phyloP scores from a whole-genome alignment of 805 yeast species.

The Ogataea wickerhamii region DNA sequence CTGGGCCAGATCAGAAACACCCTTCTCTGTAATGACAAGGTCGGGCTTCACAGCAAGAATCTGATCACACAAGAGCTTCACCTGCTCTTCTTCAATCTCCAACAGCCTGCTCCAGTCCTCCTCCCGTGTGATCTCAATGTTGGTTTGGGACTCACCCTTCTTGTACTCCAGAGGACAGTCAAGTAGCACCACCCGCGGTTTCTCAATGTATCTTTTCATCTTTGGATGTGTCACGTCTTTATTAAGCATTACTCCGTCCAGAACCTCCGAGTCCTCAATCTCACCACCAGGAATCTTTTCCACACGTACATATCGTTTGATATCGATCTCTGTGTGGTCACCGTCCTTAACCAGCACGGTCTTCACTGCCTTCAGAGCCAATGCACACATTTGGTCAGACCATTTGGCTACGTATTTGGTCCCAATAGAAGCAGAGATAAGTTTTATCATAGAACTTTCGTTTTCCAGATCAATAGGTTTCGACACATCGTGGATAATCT shows the following conservation, averaged over 20 bases:
- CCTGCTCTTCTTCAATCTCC: constrained; percentile 98
- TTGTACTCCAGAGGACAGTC: constrained; percentile 98
- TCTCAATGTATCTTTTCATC: constrained; percentile 85
- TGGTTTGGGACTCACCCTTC: constrained; percentile 98
- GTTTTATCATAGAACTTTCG: constrained; percentile 80
- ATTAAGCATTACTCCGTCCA: constrained; percentile 89
- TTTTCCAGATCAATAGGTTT: constrained; percentile 78
- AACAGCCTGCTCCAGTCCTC: constrained; percentile 93
- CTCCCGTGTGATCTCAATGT: constrained; percentile 94
- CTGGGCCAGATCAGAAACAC: constrained; percentile 96
- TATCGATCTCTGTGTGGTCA: constrained; percentile 77
- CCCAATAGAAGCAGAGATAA: constrained; percentile 90
- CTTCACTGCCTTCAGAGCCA: constrained; percentile 84
- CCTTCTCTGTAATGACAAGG: constrained; percentile 95
- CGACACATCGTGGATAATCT: constrained; percentile 78
- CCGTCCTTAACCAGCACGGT: constrained; percentile 68
- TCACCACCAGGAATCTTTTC: constrained; percentile 99
- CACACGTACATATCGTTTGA: constrained; percentile 86
- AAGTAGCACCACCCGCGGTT: constrained; percentile 82
- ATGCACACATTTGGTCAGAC: constrained; percentile 86
- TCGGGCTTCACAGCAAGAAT: constrained; percentile 85
- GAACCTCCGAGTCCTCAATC: constrained; percentile 79
- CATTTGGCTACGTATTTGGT: constrained; percentile 91
- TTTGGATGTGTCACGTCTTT: constrained; percentile 99
- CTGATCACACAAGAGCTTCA: constrained; percentile 79